phyloP scores from a whole-genome alignment of 495 filamentous ascomycete species.

The Aspergillus wentii region DNA sequence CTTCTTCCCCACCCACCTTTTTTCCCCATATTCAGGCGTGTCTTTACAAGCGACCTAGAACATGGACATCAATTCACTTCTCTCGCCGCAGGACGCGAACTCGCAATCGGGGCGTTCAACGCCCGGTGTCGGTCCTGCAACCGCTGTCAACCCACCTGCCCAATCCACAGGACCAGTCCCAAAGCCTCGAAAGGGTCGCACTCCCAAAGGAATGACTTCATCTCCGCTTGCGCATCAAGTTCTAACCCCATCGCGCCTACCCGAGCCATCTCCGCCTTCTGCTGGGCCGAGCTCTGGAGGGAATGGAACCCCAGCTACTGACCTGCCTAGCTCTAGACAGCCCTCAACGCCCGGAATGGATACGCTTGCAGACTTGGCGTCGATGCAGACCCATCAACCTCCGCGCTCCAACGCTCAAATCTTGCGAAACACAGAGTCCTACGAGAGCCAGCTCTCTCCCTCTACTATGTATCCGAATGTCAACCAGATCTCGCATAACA shows the following conservation, averaged over 20 bases:
- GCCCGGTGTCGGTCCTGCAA: constrained; percentile 30
- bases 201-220: constrained; percentile 31
- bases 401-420: constrained; percentile 40
- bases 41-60: constrained; percentile 11
- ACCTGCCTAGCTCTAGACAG: constrained; percentile 34
- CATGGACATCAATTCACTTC: constrained; percentile 72
- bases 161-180: constrained; percentile 23
- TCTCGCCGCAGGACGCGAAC: constrained; percentile 64
- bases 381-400: constrained; percentile 61
- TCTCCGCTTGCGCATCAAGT: constrained; percentile 41
- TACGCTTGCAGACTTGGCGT: constrained; percentile 59
- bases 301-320: constrained; percentile 30
- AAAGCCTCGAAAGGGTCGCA: constrained; percentile 31
- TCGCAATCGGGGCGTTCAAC: constrained; percentile 39
- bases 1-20: constrained; percentile 3
- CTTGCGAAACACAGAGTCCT: constrained; percentile 41
- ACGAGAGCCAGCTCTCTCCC: constrained; percentile 46
- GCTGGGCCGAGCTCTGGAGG: constrained; percentile 18
- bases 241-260: constrained; percentile 26
- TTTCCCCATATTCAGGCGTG: constrained; percentile 5
- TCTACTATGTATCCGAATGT: constrained; percentile 42
- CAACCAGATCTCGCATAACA: constrained; percentile 47
- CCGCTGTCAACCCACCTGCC: constrained; percentile 20
- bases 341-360: constrained; percentile 60
- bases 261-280: constrained; percentile 30